Percentiles rank a stretch among this genome's conserved stretches.
These are phyloP conservation scores for Chrysoporthe cubensis DNA, from an alignment of 2,329 filamentous ascomycete species.

Conservation along the genomic window DNA sequence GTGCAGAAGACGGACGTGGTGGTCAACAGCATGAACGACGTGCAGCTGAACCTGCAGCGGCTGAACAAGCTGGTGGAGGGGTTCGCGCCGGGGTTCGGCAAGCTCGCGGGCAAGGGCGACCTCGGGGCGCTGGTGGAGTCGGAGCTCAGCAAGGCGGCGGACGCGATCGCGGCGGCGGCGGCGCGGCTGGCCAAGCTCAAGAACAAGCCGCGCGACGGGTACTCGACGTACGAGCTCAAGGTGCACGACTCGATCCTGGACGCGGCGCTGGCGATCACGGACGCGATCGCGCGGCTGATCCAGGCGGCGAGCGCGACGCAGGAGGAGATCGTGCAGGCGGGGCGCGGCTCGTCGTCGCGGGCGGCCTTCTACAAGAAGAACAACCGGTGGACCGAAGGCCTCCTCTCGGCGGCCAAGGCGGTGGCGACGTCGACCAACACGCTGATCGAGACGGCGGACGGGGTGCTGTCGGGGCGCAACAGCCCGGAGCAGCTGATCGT, in stretches of 20 bases:
- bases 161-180: conserved; percentile 91
- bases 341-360: conserved; percentile 81
- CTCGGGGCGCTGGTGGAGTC: conserved; percentile 90
- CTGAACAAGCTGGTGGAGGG: conserved; percentile 91
- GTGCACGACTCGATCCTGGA: conserved; percentile 96
- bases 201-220: conserved; percentile 95
- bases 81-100: conserved; percentile 85
- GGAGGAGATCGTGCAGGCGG: conserved; percentile 94
- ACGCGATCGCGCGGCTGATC: conserved; percentile 91
- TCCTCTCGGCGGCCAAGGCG: conserved; percentile 96
- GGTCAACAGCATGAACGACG: conserved; percentile 95
- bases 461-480: conserved; percentile 89
- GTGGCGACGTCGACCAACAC: conserved; percentile 93
- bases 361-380: conserved; percentile 99
- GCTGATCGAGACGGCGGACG: conserved; percentile 96
- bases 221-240: conserved; percentile 93
- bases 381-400: conserved; percentile 97
- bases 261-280: conserved; percentile 90
- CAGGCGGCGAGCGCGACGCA: conserved; percentile 92
- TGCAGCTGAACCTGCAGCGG: conserved; percentile 90
- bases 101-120: conserved; percentile 80
- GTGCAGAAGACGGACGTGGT: conserved; percentile 96
- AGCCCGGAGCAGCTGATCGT: conserved; percentile 97
- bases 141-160: conserved; percentile 90
- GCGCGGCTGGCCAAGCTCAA: conserved; percentile 87